Evolutionary conservation across 257 asterid species (phyloP).

Genomic region (Jacaranda copaia): DNA sequence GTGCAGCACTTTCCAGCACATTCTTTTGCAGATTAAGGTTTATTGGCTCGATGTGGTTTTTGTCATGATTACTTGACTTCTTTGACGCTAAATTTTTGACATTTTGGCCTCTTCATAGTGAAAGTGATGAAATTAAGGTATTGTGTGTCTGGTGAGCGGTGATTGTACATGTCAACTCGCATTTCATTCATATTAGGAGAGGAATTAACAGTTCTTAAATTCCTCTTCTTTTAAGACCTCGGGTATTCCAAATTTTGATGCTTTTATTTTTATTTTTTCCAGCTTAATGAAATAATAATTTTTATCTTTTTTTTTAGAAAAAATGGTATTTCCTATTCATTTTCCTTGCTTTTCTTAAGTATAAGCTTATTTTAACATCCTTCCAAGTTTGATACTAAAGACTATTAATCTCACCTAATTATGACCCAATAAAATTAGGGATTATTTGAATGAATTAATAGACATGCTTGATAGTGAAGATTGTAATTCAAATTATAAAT

Average conservation of each 20-base stretch:
- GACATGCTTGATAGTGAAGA: too few species aligned
- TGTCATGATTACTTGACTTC: slow-evolving; percentile 39
- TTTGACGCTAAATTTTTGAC: slow-evolving; percentile 30
- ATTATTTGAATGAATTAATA: too few species aligned
- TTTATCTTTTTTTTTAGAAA: too few species aligned
- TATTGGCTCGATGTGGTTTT: slow-evolving; percentile 60
- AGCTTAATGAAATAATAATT: too few species aligned
- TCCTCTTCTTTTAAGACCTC: background rate
- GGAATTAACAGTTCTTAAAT: too few species aligned
- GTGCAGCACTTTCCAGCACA: slow-evolving; percentile 44
- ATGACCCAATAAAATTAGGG: too few species aligned
- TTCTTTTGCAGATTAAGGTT: slow-evolving; percentile 43
- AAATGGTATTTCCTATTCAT: background rate
- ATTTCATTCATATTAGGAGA: background rate
- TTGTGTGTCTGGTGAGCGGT: background rate
- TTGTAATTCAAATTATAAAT: too few species aligned
- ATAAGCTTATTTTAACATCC: background rate
- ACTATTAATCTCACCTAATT: too few species aligned
- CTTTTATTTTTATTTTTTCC: too few species aligned
- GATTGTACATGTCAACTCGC: background rate
- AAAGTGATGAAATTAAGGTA: slow-evolving; percentile 26
- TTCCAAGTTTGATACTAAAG: too few species aligned
- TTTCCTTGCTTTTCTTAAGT: background rate
- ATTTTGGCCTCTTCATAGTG: slow-evolving; percentile 24
- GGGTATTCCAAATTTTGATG: too few species aligned